Evolutionary conservation across 2,329 filamentous ascomycete species (phyloP).

Genomic region (Phaeosphaeriaceae sp.): DNA sequence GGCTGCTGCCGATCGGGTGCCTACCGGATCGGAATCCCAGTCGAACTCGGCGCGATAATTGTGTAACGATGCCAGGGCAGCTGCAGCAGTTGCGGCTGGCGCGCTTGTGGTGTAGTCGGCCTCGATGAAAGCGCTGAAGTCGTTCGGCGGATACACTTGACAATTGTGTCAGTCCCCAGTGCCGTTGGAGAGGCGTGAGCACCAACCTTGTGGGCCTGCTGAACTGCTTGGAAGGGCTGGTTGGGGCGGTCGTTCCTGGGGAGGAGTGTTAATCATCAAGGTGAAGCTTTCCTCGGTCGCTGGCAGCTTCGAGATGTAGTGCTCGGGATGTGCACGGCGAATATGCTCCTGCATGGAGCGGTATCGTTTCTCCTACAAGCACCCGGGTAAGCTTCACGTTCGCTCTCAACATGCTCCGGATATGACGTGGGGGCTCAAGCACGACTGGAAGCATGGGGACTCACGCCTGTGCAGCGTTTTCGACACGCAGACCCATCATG

Average conservation of each 20-base stretch:
- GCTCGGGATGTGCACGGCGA: conserved; percentile 91
- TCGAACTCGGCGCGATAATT: conserved; percentile 75
- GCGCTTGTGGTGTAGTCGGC: conserved; percentile 70
- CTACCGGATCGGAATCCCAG: conserved; percentile 49
- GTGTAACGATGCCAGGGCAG: conserved; percentile 84
- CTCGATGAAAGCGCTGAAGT: conserved; percentile 71
- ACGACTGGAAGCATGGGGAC: conserved; percentile 54
- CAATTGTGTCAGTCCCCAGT: conserved; percentile 43
- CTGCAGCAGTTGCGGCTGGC: conserved; percentile 79
- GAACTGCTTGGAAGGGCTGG: conserved; percentile 53
- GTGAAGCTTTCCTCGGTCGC: conserved; percentile 96
- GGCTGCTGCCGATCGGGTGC: conserved; percentile 19
- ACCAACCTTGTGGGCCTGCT: conserved; percentile 45
- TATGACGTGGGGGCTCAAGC: conserved; percentile 28
- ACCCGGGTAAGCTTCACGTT: conserved; percentile 1
- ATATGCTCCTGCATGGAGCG: conserved; percentile 99
- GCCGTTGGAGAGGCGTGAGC: conserved; percentile 34
- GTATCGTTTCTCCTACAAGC: conserved; percentile 85
- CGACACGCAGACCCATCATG: conserved; percentile 96
- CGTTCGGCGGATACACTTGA: conserved; percentile 58
- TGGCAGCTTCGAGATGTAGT: conserved; percentile 97
- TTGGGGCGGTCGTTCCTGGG: conserved; percentile 70
- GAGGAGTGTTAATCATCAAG: conserved; percentile 92
- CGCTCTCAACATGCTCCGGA: conserved; percentile 3
- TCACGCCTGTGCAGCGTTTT: conserved; percentile 97